Conservation (phyloP, 2,329 filamentous ascomycete species). For the Penicillium sp. region DNA sequence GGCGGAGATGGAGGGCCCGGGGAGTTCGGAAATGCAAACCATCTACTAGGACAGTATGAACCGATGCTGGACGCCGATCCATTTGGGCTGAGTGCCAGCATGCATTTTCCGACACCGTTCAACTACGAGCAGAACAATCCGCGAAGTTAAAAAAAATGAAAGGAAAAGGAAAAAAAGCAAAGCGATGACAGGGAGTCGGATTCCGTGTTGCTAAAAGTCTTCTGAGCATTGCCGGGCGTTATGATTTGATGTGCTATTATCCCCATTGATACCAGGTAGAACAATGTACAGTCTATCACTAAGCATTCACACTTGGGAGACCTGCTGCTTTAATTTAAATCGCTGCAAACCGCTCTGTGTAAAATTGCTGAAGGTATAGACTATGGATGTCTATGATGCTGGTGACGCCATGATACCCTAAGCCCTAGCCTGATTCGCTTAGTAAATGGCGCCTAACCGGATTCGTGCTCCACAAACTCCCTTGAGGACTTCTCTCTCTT, state of each 20-base stretch:
- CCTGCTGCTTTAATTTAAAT: background rate
- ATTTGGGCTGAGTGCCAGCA: slow-evolving; percentile 89
- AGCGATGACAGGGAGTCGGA: background rate
- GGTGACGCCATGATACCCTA: slow-evolving; percentile 45
- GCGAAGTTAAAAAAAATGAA: slow-evolving; percentile 22
- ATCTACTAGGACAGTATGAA: slow-evolving; percentile 73
- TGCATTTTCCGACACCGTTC: slow-evolving; percentile 90
- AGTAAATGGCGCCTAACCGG: slow-evolving; percentile 42
- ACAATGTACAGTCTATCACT: slow-evolving; percentile 4
- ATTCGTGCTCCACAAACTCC: slow-evolving; percentile 42
- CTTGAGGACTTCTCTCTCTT: slow-evolving; percentile 34
- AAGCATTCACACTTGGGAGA: too few species aligned
- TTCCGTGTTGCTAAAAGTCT: slow-evolving; percentile 28
- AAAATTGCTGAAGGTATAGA: too few species aligned
- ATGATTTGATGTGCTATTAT: slow-evolving; percentile 36
- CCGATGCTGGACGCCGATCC: slow-evolving; percentile 90
- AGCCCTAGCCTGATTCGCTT: slow-evolving; percentile 48
- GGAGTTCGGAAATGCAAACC: slow-evolving; percentile 52
- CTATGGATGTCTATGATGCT: slow-evolving; percentile 37
- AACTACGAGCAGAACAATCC: slow-evolving; percentile 48
- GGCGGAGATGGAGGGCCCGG: slow-evolving; percentile 41
- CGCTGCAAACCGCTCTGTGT: too few species aligned
- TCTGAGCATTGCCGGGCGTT: slow-evolving; percentile 43
- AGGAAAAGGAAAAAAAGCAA: background rate
- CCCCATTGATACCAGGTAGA: slow-evolving; percentile 5